Evolutionary conservation across 2,329 filamentous ascomycete species (phyloP).

Genomic region (Trichophaea hybrida): DNA sequence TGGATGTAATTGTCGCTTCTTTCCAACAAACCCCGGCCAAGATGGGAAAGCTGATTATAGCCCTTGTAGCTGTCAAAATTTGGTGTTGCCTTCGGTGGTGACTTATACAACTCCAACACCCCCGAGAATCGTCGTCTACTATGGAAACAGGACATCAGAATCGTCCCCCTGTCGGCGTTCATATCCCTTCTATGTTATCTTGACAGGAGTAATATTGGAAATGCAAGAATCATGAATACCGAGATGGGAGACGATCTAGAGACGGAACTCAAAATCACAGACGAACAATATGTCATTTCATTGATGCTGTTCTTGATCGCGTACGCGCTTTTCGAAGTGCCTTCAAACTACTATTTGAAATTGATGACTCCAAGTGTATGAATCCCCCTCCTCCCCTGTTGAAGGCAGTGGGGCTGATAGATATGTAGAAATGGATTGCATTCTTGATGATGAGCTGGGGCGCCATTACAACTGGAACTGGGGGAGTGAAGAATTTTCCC

Average conservation of each 20-base stretch:
- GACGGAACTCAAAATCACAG: constrained; percentile 45
- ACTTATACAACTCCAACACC: constrained; percentile 3
- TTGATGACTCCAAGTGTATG: constrained; percentile 23
- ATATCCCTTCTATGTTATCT: constrained; percentile 57
- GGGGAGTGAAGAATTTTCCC: constrained; percentile 33
- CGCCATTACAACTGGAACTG: constrained; percentile 37
- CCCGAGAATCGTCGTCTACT: constrained; percentile 30
- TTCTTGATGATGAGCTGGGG: constrained; percentile 40
- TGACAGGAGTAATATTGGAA: constrained; percentile 53
- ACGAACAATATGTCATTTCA: constrained; percentile 44
- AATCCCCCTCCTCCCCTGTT: background rate
- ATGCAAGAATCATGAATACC: constrained; percentile 51
- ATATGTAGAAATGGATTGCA: constrained; percentile 35
- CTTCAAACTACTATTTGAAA: constrained; percentile 39
- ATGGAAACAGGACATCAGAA: constrained; percentile 47
- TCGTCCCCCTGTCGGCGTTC: constrained; percentile 47
- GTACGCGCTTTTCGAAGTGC: constrained; percentile 38
- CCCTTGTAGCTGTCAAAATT: background rate
- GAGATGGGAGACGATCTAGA: constrained; percentile 48
- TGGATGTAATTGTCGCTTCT: background rate
- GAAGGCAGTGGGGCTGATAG: background rate
- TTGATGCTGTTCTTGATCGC: constrained; percentile 38
- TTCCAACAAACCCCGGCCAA: background rate
- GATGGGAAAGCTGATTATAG: background rate
- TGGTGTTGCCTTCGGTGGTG: constrained; percentile 1